phyloP scores from a whole-genome alignment of 441 rosid species.

The Eutrema salsugineum region DNA sequence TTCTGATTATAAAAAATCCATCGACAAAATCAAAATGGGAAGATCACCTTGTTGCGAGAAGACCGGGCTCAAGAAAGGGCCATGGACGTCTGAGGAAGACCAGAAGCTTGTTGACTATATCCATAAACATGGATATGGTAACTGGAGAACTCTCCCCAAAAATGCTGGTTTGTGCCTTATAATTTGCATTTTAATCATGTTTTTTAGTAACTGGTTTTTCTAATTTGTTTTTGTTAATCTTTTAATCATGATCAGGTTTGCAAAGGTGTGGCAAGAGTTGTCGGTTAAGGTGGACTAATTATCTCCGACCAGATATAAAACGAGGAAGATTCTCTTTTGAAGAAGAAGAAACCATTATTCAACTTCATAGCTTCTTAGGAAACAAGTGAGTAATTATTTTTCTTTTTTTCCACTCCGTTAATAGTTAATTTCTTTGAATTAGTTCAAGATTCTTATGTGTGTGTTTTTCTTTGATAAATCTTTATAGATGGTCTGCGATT shows the following conservation, averaged over 20 bases:
- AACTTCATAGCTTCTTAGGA: slow-evolving; percentile 55
- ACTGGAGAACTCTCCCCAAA: slow-evolving; percentile 70
- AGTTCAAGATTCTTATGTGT: slow-evolving; percentile 11
- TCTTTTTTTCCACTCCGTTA: background rate
- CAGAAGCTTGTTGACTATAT: slow-evolving; percentile 53
- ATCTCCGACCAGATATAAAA: slow-evolving; percentile 65
- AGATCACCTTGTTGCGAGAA: slow-evolving; percentile 70
- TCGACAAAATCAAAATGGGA: slow-evolving; percentile 33
- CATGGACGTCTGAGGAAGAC: slow-evolving; percentile 75
- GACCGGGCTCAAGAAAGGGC: slow-evolving; percentile 64
- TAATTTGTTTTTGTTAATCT: background rate
- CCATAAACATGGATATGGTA: slow-evolving; percentile 58
- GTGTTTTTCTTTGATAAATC: background rate
- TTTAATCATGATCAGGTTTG: slow-evolving; percentile 40
- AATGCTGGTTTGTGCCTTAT: slow-evolving; percentile 49
- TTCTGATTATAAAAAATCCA: background rate
- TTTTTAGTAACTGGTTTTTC: background rate
- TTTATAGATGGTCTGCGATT: slow-evolving; percentile 81
- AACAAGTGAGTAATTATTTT: slow-evolving; percentile 49
- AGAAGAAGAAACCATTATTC: slow-evolving; percentile 61
- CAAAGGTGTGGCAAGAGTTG: slow-evolving; percentile 75
- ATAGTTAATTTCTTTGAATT: background rate
- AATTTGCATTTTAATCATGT: background rate
- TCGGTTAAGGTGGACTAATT: slow-evolving; percentile 65
- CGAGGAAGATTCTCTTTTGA: slow-evolving; percentile 62